A percentile compares a stretch with the other conserved stretches of the same genome.
These are phyloP conservation scores for California macrophylla DNA, from an alignment of 441 rosid species.

Conservation along the genomic window DNA sequence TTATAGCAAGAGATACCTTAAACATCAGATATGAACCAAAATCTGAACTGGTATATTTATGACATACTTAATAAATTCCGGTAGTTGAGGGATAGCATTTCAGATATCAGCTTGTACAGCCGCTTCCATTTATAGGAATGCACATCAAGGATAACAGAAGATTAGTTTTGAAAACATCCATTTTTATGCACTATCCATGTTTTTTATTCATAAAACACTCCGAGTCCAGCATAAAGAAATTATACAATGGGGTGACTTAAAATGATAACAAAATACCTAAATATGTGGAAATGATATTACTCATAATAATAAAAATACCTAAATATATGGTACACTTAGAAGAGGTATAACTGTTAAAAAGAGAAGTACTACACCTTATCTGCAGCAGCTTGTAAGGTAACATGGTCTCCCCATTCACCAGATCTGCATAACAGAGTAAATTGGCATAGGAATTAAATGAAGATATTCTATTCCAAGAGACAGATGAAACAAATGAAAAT, in stretches of 20 bases:
- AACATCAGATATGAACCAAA: background rate
- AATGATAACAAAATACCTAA: too few species aligned
- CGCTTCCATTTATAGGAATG: background rate
- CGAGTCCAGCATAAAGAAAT: background rate
- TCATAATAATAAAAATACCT: slow-evolving; percentile 6
- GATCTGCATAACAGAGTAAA: slow-evolving; percentile 37
- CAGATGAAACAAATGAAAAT: slow-evolving; percentile 7
- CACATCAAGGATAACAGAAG: background rate
- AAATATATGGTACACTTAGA: background rate
- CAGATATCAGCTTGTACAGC: background rate
- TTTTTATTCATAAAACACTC: background rate
- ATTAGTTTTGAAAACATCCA: background rate
- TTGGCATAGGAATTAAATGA: slow-evolving; percentile 14
- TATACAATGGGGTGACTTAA: too few species aligned
- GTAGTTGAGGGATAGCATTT: background rate
- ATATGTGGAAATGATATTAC: too few species aligned
- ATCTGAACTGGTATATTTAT: background rate
- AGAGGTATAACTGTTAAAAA: slow-evolving; percentile 12
- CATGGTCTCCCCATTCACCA: slow-evolving; percentile 97
- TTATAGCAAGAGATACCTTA: too few species aligned
- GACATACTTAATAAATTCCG: background rate
- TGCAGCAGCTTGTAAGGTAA: slow-evolving; percentile 92
- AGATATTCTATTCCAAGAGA: background rate
- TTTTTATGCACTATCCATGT: background rate
- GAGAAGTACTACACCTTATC: slow-evolving; percentile 51